Base-by-base conservation (phyloP, 2,329 filamentous ascomycete species). In the Dactylellina haptotyla region DNA sequence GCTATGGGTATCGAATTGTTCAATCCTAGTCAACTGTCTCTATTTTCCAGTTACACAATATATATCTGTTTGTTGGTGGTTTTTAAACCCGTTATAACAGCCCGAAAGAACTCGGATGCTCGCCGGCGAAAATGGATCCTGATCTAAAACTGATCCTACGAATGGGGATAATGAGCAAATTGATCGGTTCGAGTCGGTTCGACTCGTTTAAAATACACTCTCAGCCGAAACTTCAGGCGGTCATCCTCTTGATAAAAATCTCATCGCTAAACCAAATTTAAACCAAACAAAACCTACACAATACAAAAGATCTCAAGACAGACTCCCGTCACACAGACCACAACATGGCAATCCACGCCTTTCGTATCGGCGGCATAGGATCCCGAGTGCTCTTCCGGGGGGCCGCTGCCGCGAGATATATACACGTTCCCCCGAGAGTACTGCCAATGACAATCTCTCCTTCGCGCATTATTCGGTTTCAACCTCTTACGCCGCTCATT, bases 351-450 rank as follows among this genome's bases (percentile, higher is more conserved):
- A 14, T 54, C 14, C 41, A 57, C 23, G 50, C 57, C 10, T 50
- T 63, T 23, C 30, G 50, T 4, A 46, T 51, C 18, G 23, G 39
- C 0, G 14, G 23, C 26, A 6, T 34, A 14, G 14, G 6, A 14
- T 34, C 30, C 16, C 50, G 57, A 50, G 51, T 39, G 12, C 12
- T 70, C 56, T 39, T 54, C 12, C 65, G 50, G 1, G 39, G 54
- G 25, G 18, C 45, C 25, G 23, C 50, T 26, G 23, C 39, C 3
- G 41, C 30, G 18, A 14, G 64, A 23, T 58, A 70, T 32, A 51
- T 61, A 23, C 65, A 70, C 14, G 34, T 70, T 32, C 65, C 65
- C 9, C 65, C 65, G 1, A 57, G 57, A 10, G 30, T 57, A 18
- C 58, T 70, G 2, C 50, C 65, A 16, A 9, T 51, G 4, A 32